A percentile compares a stretch with the other conserved stretches of the same genome.
These are phyloP conservation scores for Talaromyces sp. DNA, from an alignment of 2,329 filamentous ascomycete genomes.

Conservation along the genomic window DNA sequence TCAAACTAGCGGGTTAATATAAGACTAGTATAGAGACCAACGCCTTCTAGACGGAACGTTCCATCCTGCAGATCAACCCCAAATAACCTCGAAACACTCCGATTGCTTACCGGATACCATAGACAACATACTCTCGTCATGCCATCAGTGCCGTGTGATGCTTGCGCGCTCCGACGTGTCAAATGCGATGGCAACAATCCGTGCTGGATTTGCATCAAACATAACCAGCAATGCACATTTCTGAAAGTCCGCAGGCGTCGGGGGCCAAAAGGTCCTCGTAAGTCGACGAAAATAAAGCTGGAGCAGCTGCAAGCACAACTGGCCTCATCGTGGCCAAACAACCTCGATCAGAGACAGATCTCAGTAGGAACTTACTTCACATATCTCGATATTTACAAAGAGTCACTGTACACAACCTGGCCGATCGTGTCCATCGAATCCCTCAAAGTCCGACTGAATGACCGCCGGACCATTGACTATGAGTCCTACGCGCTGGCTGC, in stretches of 20 bases:
- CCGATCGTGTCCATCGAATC: slow-evolving; percentile 15
- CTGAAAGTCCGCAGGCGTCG: slow-evolving; percentile 20
- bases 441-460: slow-evolving; percentile 8
- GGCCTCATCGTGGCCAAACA: neutral
- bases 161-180: slow-evolving; percentile 18
- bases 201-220: slow-evolving; percentile 19
- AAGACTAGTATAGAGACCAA: neutral
- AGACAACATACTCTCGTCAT: neutral
- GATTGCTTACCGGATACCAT: neutral
- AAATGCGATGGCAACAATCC: slow-evolving; percentile 21
- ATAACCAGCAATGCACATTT: slow-evolving; percentile 20
- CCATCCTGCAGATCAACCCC: neutral
- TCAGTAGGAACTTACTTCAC: slow-evolving; percentile 5
- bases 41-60: neutral
- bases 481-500: slow-evolving; percentile 13
- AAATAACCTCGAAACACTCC: neutral
- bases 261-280: slow-evolving; percentile 16
- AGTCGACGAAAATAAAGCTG: slow-evolving; percentile 10
- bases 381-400: slow-evolving; percentile 14
- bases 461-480: neutral
- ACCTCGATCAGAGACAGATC: neutral
- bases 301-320: slow-evolving; percentile 11
- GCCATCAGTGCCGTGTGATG: slow-evolving; percentile 15
- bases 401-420: slow-evolving; percentile 14
- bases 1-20: neutral